These are phyloP conservation scores for Cyberlindnera xylosilytica DNA, from an alignment of 805 yeast genomes.

Conservation along the genomic window DNA sequence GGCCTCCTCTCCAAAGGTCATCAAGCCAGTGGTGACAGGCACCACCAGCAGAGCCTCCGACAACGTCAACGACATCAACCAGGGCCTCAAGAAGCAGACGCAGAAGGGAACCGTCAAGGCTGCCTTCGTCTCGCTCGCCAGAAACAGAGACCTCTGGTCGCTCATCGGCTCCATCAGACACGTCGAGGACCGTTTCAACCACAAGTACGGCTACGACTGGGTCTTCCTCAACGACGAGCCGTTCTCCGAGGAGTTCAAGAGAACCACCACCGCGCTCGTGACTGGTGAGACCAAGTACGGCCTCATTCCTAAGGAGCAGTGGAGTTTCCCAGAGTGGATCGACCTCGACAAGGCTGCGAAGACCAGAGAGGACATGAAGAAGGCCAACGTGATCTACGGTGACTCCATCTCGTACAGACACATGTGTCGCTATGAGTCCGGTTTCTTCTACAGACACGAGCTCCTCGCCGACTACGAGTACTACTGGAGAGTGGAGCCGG, in stretches of 20 bases:
- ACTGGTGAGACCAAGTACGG: constrained; percentile 67
- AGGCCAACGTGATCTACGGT: constrained; percentile 53
- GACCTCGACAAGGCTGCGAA: constrained; percentile 48
- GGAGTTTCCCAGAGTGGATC: constrained; percentile 70
- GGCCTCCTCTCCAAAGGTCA: constrained; percentile 13
- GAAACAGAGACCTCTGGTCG: constrained; percentile 60
- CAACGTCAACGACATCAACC: constrained; percentile 14
- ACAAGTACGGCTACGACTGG: constrained; percentile 68
- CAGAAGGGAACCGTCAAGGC: constrained; percentile 43
- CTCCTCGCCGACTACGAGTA: constrained; percentile 58
- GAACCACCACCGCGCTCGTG: constrained; percentile 44
- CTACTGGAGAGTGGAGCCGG: constrained; percentile 81
- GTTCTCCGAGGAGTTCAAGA: constrained; percentile 55
- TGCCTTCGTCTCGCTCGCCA: constrained; percentile 64
- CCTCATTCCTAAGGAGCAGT: constrained; percentile 53
- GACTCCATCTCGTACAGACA: constrained; percentile 62
- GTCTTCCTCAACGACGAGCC: constrained; percentile 70
- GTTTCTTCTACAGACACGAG: constrained; percentile 65
- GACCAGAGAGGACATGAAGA: constrained; percentile 42
- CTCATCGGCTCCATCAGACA: constrained; percentile 58
- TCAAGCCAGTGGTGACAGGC: constrained; percentile 14
- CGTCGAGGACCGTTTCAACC: constrained; percentile 68
- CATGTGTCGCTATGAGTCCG: constrained; percentile 53
- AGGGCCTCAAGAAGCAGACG: constrained; percentile 23
- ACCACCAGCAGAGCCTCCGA: constrained; percentile 11